Percentiles rank a stretch among this genome's conserved stretches.
Evolutionary conservation across 2,329 filamentous ascomycete species (phyloP).

Genomic region (Verticillium isaacii): DNA sequence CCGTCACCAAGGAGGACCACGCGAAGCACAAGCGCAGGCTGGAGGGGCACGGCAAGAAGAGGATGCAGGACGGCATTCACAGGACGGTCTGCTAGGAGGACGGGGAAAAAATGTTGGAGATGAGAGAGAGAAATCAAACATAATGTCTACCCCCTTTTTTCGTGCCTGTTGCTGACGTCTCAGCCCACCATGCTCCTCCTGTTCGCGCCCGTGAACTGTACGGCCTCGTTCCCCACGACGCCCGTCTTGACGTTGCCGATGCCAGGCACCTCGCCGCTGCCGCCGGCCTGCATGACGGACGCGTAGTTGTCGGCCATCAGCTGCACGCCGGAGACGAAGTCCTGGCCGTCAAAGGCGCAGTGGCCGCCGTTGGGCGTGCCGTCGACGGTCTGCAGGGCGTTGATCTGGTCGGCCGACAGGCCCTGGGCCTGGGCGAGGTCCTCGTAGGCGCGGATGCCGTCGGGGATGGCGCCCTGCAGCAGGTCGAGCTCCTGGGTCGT

Average conservation of each 20-base stretch:
- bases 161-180: neutral
- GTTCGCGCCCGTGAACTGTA: conserved; percentile 27
- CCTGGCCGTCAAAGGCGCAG: conserved; percentile 52
- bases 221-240: conserved; percentile 42
- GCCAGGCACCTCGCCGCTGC: conserved; percentile 42
- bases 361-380: conserved; percentile 52
- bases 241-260: conserved; percentile 43
- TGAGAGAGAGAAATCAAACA: neutral
- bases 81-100: conserved; percentile 21
- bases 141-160: neutral
- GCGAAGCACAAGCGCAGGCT: conserved; percentile 1
- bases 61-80: conserved; percentile 21
- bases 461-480: conserved; percentile 46
- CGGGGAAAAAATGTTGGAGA: neutral
- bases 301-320: conserved; percentile 49
- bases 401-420: conserved; percentile 37
- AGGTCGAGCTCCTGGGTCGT: conserved; percentile 44
- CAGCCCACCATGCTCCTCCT: conserved; percentile 9
- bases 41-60: conserved; percentile 1
- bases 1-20: conserved; percentile 9
- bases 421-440: conserved; percentile 38
- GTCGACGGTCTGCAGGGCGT: conserved; percentile 50
- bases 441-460: conserved; percentile 46
- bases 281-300: conserved; percentile 45
- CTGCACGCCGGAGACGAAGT: conserved; percentile 52